Evolutionary conservation across 2,329 filamentous ascomycete genomes (phyloP).

Genomic region (Cadophora sp.): DNA sequence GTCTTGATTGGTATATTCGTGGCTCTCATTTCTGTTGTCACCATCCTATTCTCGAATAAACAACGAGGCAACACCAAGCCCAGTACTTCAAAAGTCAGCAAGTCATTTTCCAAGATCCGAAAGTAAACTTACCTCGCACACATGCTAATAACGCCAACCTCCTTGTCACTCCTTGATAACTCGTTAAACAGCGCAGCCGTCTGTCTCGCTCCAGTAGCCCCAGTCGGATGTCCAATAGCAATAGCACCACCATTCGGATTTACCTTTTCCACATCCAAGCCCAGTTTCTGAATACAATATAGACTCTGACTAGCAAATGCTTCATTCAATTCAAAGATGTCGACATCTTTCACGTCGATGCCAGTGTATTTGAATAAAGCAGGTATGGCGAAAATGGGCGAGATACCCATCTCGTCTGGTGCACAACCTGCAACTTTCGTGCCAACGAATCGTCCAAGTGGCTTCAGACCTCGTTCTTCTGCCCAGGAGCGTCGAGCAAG

Average conservation of each 20-base stretch:
- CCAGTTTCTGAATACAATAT: slow-evolving; percentile 54
- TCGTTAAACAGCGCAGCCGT: slow-evolving; percentile 56
- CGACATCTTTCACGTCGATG: slow-evolving; percentile 62
- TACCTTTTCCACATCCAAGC: slow-evolving; percentile 54
- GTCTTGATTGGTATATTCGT: not conserved
- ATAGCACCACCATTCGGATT: slow-evolving; percentile 62
- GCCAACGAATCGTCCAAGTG: slow-evolving; percentile 70
- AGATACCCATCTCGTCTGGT: slow-evolving; percentile 74
- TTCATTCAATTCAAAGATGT: slow-evolving; percentile 74
- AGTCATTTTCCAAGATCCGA: not conserved
- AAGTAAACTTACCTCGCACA: slow-evolving; percentile 43
- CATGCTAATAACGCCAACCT: slow-evolving; percentile 59
- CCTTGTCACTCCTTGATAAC: slow-evolving; percentile 53
- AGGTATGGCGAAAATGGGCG: slow-evolving; percentile 69
- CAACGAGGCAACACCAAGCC: slow-evolving; percentile 35
- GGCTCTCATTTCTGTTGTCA: not conserved
- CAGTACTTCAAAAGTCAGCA: slow-evolving; percentile 29
- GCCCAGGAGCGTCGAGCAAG: slow-evolving; percentile 70
- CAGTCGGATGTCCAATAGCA: slow-evolving; percentile 59
- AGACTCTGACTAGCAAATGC: slow-evolving; percentile 40
- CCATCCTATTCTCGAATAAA: slow-evolving; percentile 34
- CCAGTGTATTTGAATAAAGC: slow-evolving; percentile 65
- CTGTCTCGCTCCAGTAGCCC: slow-evolving; percentile 57
- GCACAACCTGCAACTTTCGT: slow-evolving; percentile 67
- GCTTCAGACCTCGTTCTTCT: slow-evolving; percentile 62